Conservation (phyloP, 345 rosid genomes). For the Turritis glabra region DNA sequence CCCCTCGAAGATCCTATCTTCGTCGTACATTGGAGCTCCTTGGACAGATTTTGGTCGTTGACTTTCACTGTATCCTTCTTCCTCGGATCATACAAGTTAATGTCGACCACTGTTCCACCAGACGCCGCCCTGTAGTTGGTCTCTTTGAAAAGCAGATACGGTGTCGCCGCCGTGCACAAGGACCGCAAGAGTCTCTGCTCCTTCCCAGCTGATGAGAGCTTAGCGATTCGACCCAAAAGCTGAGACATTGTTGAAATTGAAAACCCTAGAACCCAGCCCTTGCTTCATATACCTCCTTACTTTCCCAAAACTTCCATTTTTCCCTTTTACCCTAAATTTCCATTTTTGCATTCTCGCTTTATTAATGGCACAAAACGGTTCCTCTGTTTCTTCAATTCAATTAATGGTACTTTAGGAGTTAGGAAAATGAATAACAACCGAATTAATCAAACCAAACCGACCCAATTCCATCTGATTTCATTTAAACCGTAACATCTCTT, state of each 20-base stretch:
- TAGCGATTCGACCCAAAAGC: constrained; percentile 20
- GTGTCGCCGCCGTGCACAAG: background rate
- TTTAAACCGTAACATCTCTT: too few species aligned
- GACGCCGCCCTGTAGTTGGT: background rate
- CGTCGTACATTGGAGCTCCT: background rate
- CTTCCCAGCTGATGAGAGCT: background rate
- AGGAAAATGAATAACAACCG: too few species aligned
- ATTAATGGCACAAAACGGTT: background rate
- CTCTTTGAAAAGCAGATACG: background rate
- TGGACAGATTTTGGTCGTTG: background rate
- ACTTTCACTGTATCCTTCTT: background rate
- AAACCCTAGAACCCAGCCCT: background rate
- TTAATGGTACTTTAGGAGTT: too few species aligned
- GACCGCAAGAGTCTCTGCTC: background rate
- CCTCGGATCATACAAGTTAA: background rate
- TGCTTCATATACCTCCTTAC: background rate
- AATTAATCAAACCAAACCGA: background rate
- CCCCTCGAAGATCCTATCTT: background rate
- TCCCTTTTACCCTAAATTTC: background rate
- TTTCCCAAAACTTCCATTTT: background rate
- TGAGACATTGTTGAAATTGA: constrained; percentile 4
- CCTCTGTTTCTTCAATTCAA: background rate
- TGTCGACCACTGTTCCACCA: background rate
- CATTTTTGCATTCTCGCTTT: background rate
- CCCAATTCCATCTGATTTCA: too few species aligned